A percentile compares a stretch with the other conserved stretches of the same genome.
Evolutionary conservation across 2,329 filamentous ascomycete genomes (phyloP).

Genomic region (Knoxdaviesia proteae): DNA sequence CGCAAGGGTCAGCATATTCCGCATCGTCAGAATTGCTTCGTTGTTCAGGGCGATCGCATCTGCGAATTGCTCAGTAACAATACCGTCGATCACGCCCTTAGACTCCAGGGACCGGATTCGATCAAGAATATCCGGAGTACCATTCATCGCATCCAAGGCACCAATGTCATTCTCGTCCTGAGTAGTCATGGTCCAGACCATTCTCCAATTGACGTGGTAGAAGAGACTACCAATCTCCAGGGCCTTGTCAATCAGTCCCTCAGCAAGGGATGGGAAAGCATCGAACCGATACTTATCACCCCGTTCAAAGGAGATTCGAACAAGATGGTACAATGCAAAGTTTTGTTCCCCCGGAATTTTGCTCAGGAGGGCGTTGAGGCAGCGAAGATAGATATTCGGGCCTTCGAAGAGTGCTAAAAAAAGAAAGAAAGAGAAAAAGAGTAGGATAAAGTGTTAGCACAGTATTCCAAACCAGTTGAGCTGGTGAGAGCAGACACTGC

Average conservation of each 20-base stretch:
- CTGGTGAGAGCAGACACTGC: no score
- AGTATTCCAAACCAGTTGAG: no score
- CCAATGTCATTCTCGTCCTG: conserved; percentile 30
- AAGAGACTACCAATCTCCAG: conserved; percentile 61
- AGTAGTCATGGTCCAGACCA: conserved; percentile 39
- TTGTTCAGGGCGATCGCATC: conserved; percentile 57
- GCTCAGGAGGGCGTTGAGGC: conserved; percentile 65
- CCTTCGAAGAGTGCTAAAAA: conserved; percentile 40
- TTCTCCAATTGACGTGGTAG: conserved; percentile 63
- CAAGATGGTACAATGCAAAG: conserved; percentile 82
- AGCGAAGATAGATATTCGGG: conserved; percentile 80
- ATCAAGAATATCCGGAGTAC: conserved; percentile 36
- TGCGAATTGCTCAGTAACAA: conserved; percentile 51
- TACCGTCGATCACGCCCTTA: conserved; percentile 40
- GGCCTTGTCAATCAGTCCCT: conserved; percentile 70
- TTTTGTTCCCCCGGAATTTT: conserved; percentile 62
- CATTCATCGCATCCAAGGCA: conserved; percentile 21
- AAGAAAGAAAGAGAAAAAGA: neutral
- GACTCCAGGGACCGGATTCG: conserved; percentile 44
- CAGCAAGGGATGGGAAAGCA: conserved; percentile 70
- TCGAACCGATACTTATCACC: conserved; percentile 94
- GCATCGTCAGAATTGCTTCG: conserved; percentile 69
- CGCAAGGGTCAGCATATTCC: conserved; percentile 87
- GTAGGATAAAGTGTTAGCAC: no score
- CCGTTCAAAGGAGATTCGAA: conserved; percentile 86